A percentile compares a stretch with the other conserved stretches of the same genome.
Evolutionary conservation across 352 stramenopile genomes (phyloP).

Genomic region (Phytophthora boehmeriae): DNA sequence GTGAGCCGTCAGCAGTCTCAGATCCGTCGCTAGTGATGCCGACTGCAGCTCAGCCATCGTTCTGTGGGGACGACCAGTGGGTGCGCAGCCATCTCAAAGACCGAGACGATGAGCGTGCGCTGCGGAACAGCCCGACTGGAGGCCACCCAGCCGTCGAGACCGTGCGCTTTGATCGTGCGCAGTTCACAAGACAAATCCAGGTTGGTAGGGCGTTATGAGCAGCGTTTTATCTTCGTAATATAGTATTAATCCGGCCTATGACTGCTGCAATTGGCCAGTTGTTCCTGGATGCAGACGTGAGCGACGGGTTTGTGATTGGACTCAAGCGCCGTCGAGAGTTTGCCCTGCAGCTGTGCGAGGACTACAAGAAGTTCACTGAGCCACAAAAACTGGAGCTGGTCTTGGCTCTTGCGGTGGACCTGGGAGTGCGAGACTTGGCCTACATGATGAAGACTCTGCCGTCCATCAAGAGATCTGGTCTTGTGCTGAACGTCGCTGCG

Average conservation of each 20-base stretch:
- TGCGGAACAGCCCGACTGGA: constrained; percentile 37
- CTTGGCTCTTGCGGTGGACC: constrained; percentile 76
- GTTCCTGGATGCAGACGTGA: constrained; percentile 68
- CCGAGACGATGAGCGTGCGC: constrained; percentile 42
- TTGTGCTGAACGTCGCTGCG: constrained; percentile 82
- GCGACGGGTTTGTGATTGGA: constrained; percentile 84
- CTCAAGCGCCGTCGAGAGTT: constrained; percentile 84
- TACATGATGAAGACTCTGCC: constrained; percentile 84
- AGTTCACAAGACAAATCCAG: constrained; percentile 66
- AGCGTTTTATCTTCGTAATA: not conserved
- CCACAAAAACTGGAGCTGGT: constrained; percentile 81
- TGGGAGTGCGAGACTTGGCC: constrained; percentile 81
- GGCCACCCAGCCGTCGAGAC: constrained; percentile 35
- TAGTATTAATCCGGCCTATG: not conserved
- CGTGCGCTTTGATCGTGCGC: constrained; percentile 61
- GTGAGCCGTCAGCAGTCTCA: constrained; percentile 1
- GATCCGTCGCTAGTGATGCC: not conserved
- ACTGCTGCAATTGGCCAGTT: constrained; percentile 25
- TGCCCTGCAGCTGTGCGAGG: constrained; percentile 68
- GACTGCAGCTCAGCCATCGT: constrained; percentile 15
- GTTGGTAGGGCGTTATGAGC: constrained; percentile 12
- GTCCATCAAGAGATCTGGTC: constrained; percentile 73
- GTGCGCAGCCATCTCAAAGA: constrained; percentile 43
- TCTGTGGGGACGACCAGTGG: constrained; percentile 66
- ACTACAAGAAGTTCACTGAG: constrained; percentile 82